phyloP scores from a whole-genome alignment of 129 eudicot genomes.

The Scalesia atractyloides region DNA sequence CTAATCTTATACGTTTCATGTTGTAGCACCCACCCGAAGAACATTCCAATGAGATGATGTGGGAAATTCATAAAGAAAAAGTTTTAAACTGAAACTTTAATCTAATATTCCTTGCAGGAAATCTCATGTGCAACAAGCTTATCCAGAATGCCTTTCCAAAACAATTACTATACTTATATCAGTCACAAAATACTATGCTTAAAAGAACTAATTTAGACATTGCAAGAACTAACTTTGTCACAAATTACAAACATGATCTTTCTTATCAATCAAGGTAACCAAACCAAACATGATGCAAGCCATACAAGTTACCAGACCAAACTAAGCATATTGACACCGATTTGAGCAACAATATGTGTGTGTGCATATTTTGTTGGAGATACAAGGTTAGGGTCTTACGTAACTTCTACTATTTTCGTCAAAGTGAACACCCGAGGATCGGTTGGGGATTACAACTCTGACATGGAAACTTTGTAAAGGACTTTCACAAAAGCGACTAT shows the following conservation, averaged over 20 bases:
- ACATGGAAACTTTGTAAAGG: slow-evolving; percentile 91
- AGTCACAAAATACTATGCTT: not conserved
- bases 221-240: slow-evolving; percentile 5
- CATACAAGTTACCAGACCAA: slow-evolving; percentile 14
- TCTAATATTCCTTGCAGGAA: not conserved
- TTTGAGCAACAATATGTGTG: not conserved
- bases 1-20: slow-evolving; percentile 94
- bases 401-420: slow-evolving; percentile 95
- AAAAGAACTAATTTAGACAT: not conserved
- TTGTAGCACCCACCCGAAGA: slow-evolving; percentile 99
- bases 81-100: not conserved
- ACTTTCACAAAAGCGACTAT: slow-evolving; percentile 92
- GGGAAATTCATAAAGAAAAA: slow-evolving; percentile 12
- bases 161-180: not conserved
- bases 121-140: not conserved
- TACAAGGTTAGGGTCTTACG: slow-evolving; percentile 75
- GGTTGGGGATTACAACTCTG: slow-evolving; percentile 93
- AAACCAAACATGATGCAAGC: not conserved
- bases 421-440: slow-evolving; percentile 97
- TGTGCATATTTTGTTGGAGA: slow-evolving; percentile 5
- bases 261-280: slow-evolving; percentile 1
- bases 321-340: slow-evolving; percentile 1
- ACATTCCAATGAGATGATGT: slow-evolving; percentile 39
- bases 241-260: not conserved
- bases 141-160: not conserved